phyloP scores from a whole-genome alignment of 2,329 filamentous ascomycete species.

The Colletotrichum tofieldiae region DNA sequence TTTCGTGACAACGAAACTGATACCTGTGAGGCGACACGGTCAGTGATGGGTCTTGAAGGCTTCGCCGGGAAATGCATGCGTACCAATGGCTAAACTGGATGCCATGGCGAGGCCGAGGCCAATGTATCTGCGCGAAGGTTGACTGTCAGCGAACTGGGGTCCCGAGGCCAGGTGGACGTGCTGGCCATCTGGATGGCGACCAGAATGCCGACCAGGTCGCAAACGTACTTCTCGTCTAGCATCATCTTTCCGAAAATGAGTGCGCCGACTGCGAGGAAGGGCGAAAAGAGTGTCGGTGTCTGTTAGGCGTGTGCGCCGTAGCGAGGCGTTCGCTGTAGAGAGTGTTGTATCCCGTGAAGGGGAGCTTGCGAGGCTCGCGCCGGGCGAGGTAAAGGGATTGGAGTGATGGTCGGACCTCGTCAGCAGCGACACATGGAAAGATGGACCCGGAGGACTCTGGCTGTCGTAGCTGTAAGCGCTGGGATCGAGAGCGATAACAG shows the following conservation, averaged over 20 bases:
- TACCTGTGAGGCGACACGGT: constrained; percentile 69
- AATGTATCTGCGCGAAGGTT: constrained; percentile 73
- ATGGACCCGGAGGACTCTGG: constrained; percentile 25
- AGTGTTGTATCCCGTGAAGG: constrained; percentile 34
- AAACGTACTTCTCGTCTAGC: constrained; percentile 45
- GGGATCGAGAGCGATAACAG: neutral
- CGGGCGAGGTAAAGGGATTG: constrained; percentile 44
- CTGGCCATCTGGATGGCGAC: constrained; percentile 2
- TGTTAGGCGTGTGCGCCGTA: constrained; percentile 27
- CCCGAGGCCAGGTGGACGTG: constrained; percentile 22
- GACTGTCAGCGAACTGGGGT: constrained; percentile 50
- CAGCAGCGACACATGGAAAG: constrained; percentile 43
- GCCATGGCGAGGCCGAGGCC: constrained; percentile 82
- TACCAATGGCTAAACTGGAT: constrained; percentile 84
- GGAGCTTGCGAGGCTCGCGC: constrained; percentile 46
- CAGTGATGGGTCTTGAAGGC: constrained; percentile 35
- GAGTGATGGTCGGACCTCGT: constrained; percentile 30
- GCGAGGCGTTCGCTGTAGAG: constrained; percentile 28
- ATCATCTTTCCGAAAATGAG: constrained; percentile 42
- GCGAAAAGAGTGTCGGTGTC: constrained; percentile 36
- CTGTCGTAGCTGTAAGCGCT: constrained; percentile 7
- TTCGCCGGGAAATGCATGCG: constrained; percentile 21
- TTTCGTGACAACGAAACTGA: constrained; percentile 99
- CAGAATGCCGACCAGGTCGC: constrained; percentile 29
- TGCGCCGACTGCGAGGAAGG: constrained; percentile 29